Base-by-base conservation (phyloP, 805 yeast genomes). In the Sugiyamaella mastotermitis region DNA sequence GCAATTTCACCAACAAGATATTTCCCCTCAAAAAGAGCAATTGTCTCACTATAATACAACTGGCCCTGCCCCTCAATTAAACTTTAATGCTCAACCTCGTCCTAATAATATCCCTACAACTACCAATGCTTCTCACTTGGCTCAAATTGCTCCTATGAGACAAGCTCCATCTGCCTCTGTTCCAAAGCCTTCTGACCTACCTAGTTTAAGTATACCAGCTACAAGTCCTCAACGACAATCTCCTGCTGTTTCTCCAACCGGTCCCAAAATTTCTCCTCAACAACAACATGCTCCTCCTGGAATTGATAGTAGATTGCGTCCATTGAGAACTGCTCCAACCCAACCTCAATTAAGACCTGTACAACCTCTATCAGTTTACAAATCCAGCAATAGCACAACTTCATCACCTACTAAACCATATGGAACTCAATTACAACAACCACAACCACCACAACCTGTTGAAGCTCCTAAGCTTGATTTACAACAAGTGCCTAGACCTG, bases 91-190 rank as follows among this genome's bases (percentile, higher is more conserved):
- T 25, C 36, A 17, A n/a, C 35, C 15, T 33, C 34, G 34, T 23
- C 28, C 14, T 10, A 14, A 27, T 11, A 15, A 13, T 10, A n/a
- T n/a, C n/a, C n/a, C n/a, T n/a, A n/a, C n/a, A n/a, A n/a, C n/a
- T n/a, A n/a, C n/a, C n/a, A n/a, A 41, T 46, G 39, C 38, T 42
- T 15, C n/a, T n/a, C 51, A 49, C 37, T 31, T 48, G 43, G 50
- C 48, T 4, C 45, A 48, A 31, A 46, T 50, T 19, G 51, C 54
- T 8, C 52, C 54, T n/a, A 22, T 49, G 28, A 40, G 53, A 18
- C 53, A 46, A 33, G 50, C 53, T 3, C 53, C 33, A 33, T 8
- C 38, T 17, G 26, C 17, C 18, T 27, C 40, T 4, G n/a, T n/a
- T n/a, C n/a, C n/a, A n/a, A n/a, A n/a, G n/a, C 43, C 35, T 3